Evolutionary conservation across 2,329 filamentous ascomycete species (phyloP).

Genomic region (Ophiostoma tasmaniense): DNA sequence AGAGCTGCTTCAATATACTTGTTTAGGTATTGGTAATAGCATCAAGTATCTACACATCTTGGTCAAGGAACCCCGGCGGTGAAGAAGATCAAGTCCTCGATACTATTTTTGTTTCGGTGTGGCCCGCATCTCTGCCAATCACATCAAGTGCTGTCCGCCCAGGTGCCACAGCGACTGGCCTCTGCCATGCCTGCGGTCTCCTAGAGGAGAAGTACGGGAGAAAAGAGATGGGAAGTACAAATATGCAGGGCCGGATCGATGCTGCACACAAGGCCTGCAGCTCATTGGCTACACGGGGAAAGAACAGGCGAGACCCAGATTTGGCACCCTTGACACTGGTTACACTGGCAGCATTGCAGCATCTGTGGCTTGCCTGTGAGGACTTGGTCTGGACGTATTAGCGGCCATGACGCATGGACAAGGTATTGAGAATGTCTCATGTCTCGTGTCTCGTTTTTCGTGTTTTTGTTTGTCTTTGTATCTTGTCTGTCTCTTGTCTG

Average conservation of each 20-base stretch:
- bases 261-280: conserved; percentile 7
- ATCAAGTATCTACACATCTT: neutral
- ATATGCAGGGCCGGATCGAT: conserved; percentile 13
- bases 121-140: neutral
- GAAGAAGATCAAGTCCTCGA: neutral
- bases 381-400: neutral
- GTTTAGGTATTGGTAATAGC: neutral
- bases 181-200: conserved; percentile 7
- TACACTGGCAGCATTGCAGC: conserved; percentile 3
- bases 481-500: no score
- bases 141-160: neutral
- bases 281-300: conserved; percentile 7
- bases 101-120: conserved; percentile 1
- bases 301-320: conserved; percentile 15
- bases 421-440: neutral
- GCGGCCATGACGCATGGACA: neutral
- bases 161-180: neutral
- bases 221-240: neutral
- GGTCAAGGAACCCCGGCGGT: neutral
- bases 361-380: neutral
- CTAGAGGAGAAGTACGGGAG: neutral
- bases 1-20: neutral
- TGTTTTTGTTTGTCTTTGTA: neutral
- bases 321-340: conserved; percentile 2
- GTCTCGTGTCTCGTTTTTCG: neutral